Percentiles rank a stretch among this genome's conserved stretches.
Evolutionary conservation across 148 eudicot species (phyloP).

Genomic region (Vaccinium macrocarpon): DNA sequence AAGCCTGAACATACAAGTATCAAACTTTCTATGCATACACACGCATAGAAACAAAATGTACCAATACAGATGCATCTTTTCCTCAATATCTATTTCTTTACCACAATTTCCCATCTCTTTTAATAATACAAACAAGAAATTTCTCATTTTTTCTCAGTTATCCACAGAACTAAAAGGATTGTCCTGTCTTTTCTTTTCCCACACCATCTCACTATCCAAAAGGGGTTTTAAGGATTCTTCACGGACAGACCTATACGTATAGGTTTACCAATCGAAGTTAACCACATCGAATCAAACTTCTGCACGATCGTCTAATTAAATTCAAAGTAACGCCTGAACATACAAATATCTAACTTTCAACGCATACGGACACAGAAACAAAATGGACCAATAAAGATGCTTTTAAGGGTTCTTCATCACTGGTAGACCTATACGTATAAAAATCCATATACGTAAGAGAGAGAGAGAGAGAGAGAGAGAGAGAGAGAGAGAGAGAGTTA

Average conservation of each 20-base stretch:
- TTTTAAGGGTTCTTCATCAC: background rate
- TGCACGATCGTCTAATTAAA: background rate
- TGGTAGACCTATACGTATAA: background rate
- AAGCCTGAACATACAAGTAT: background rate
- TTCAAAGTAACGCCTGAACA: background rate
- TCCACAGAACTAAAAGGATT: no score
- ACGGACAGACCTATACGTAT: no score
- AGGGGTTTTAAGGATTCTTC: background rate
- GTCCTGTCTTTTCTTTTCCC: no score
- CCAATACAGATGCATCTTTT: no score
- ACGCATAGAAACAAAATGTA: no score
- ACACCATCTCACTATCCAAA: background rate
- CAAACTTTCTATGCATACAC: no score
- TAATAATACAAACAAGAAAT: background rate
- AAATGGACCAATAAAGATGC: no score
- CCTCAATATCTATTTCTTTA: background rate
- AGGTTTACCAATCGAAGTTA: no score
- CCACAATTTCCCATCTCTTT: background rate
- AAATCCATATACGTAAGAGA: background rate
- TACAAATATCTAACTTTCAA: no score
- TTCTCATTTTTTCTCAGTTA: background rate
- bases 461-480: background rate
- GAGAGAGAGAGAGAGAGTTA: constrained; percentile 15
- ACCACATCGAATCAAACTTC: background rate
- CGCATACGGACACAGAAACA: no score